Conservation (phyloP, 2,329 filamentous ascomycete species). For the Claviceps lovelessii region DNA sequence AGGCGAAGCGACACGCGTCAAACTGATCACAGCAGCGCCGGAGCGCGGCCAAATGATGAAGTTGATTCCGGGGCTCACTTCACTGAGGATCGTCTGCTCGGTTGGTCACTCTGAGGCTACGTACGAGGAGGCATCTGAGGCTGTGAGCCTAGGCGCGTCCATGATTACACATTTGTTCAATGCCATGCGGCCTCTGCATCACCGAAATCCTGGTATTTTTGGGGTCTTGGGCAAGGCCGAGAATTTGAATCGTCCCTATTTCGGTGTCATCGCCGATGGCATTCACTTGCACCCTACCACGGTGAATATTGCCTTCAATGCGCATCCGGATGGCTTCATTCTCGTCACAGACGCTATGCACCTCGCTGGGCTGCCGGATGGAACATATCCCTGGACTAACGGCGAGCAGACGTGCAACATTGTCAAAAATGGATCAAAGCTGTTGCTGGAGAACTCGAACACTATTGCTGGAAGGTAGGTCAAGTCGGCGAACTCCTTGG, state of each 20-base stretch:
- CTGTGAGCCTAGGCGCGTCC: slow-evolving; percentile 59
- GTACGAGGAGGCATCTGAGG: slow-evolving; percentile 63
- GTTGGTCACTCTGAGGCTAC: slow-evolving; percentile 81
- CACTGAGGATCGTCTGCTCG: slow-evolving; percentile 57
- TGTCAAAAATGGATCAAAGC: slow-evolving; percentile 54
- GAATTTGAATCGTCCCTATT: slow-evolving; percentile 51
- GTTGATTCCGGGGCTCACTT: slow-evolving; percentile 52
- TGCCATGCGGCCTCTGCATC: slow-evolving; percentile 79
- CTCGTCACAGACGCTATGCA: slow-evolving; percentile 90
- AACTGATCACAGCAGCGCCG: slow-evolving; percentile 75
- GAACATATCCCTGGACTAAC: slow-evolving; percentile 76
- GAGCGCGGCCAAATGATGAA: slow-evolving; percentile 58
- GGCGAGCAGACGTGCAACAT: slow-evolving; percentile 43
- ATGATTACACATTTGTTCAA: slow-evolving; percentile 96
- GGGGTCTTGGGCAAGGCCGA: slow-evolving; percentile 62
- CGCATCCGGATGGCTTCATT: slow-evolving; percentile 71
- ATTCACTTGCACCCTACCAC: slow-evolving; percentile 81
- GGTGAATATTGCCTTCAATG: slow-evolving; percentile 77
- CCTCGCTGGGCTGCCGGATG: slow-evolving; percentile 69
- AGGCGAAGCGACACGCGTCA: slow-evolving; percentile 37
- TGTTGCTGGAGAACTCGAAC: slow-evolving; percentile 65
- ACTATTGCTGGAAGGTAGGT: slow-evolving; percentile 63
- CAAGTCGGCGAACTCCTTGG: background rate
- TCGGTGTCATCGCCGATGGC: slow-evolving; percentile 80
- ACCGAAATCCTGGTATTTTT: slow-evolving; percentile 83